phyloP scores from a whole-genome alignment of 345 rosid species.

The Triadica sebifera region DNA sequence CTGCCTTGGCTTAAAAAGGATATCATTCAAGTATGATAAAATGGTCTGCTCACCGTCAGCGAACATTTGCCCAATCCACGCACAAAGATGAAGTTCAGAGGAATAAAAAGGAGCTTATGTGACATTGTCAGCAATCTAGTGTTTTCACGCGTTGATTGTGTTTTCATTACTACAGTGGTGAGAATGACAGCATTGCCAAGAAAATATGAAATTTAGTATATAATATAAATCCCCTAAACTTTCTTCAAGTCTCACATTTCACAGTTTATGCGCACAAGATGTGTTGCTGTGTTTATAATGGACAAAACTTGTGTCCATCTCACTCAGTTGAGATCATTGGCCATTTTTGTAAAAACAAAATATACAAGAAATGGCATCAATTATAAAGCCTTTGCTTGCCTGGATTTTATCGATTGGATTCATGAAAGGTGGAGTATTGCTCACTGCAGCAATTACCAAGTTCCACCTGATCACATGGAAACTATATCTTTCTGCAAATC shows the following conservation, averaged over 20 bases:
- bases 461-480: background rate
- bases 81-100: background rate
- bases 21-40: background rate
- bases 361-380: background rate
- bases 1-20: background rate
- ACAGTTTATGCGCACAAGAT: background rate
- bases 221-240: background rate
- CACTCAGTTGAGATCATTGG: background rate
- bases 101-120: background rate
- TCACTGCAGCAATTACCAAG: slow-evolving; percentile 2
- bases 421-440: background rate
- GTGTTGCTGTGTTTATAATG: background rate
- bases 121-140: background rate
- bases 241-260: background rate
- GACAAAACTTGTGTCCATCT: background rate
- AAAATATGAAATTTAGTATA: background rate
- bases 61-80: background rate
- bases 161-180: background rate
- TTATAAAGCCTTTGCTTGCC: background rate
- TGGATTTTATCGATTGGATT: background rate
- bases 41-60: background rate
- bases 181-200: background rate
- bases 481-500: background rate
- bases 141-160: background rate
- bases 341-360: too few species aligned